phyloP scores from a whole-genome alignment of 2,329 filamentous ascomycete species.

The Pyrenochaeta sp. region DNA sequence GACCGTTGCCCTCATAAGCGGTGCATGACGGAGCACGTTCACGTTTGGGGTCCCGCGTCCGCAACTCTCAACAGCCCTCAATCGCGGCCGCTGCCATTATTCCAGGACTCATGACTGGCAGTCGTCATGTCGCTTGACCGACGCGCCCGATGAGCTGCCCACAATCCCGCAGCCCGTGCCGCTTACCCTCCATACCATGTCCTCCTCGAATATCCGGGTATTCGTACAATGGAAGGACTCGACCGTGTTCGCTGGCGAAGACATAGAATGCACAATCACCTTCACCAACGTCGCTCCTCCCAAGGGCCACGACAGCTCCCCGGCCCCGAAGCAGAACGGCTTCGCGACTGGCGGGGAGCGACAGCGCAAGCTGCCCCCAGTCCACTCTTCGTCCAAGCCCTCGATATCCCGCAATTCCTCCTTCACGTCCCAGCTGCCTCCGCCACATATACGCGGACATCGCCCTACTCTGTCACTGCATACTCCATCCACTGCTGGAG shows the following conservation, averaged over 20 bases:
- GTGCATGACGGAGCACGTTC: slow-evolving; percentile 3
- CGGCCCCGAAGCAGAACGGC: slow-evolving; percentile 46
- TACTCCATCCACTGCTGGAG: slow-evolving; percentile 46
- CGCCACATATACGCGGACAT: slow-evolving; percentile 63
- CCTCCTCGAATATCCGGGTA: slow-evolving; percentile 79
- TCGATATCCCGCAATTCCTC: slow-evolving; percentile 49
- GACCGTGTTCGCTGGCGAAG: slow-evolving; percentile 95
- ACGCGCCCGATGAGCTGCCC: slow-evolving; percentile 43
- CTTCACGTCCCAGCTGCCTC: slow-evolving; percentile 39
- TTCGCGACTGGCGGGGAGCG: slow-evolving; percentile 45
- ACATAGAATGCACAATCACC: slow-evolving; percentile 93
- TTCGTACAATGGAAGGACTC: slow-evolving; percentile 95
- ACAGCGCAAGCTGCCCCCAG: slow-evolving; percentile 50
- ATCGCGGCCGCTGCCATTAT: slow-evolving; percentile 10
- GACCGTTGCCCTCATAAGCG: not conserved
- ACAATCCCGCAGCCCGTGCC: slow-evolving; percentile 36
- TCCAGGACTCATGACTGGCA: slow-evolving; percentile 14
- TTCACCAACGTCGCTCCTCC: slow-evolving; percentile 83
- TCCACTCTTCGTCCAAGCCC: slow-evolving; percentile 46
- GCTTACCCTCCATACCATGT: slow-evolving; percentile 40
- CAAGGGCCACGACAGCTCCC: slow-evolving; percentile 43
- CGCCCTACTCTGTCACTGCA: slow-evolving; percentile 72
- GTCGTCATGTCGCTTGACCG: slow-evolving; percentile 39
- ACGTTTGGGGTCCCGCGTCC: not conserved
- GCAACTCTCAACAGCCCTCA: not conserved